Percentiles rank a stretch among this genome's conserved stretches.
These are phyloP conservation scores for Dendrobium chrysotoxum DNA, from an alignment of 106 monocot species.

Conservation along the genomic window DNA sequence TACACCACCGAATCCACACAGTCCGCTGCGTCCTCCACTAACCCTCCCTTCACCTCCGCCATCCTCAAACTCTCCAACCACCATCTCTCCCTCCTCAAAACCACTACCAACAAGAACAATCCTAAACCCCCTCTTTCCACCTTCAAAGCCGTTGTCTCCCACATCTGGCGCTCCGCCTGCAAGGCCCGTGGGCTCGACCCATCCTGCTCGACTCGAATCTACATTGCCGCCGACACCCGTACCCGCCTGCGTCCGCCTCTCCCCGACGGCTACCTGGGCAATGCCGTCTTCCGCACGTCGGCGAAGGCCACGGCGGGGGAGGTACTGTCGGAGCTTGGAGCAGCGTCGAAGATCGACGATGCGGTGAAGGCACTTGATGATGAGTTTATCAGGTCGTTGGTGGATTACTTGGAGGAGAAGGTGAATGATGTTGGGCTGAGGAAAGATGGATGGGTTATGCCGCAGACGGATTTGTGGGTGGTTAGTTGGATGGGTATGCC, in stretches of 20 bases:
- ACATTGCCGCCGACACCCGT: conserved; percentile 31
- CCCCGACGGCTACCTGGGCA: conserved; percentile 40
- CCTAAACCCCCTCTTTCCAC: conserved; percentile 13
- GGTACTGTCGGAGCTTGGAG: not conserved
- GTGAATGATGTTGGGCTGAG: conserved; percentile 7
- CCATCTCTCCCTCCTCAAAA: conserved; percentile 28
- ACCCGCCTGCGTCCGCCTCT: conserved; percentile 35
- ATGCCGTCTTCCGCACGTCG: conserved; percentile 29
- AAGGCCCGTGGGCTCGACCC: conserved; percentile 30
- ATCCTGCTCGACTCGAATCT: conserved; percentile 24
- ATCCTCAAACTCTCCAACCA: conserved; percentile 33
- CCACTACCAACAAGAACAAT: not conserved
- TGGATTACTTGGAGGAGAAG: conserved; percentile 41
- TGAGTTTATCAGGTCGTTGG: conserved; percentile 33
- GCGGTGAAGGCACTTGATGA: conserved; percentile 15
- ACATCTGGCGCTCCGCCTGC: conserved; percentile 53
- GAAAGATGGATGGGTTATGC: conserved; percentile 12
- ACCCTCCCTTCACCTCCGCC: conserved; percentile 10
- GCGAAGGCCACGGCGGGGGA: conserved; percentile 7
- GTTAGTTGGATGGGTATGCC: conserved; percentile 40
- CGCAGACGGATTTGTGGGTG: conserved; percentile 18
- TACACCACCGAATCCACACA: not conserved
- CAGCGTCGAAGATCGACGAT: conserved; percentile 13
- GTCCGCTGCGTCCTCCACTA: not conserved
- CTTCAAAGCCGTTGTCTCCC: conserved; percentile 35